A percentile compares a stretch with the other conserved stretches of the same genome.
These are phyloP conservation scores for Scutellaria galericulata DNA, from an alignment of 257 asterid species.

Conservation along the genomic window DNA sequence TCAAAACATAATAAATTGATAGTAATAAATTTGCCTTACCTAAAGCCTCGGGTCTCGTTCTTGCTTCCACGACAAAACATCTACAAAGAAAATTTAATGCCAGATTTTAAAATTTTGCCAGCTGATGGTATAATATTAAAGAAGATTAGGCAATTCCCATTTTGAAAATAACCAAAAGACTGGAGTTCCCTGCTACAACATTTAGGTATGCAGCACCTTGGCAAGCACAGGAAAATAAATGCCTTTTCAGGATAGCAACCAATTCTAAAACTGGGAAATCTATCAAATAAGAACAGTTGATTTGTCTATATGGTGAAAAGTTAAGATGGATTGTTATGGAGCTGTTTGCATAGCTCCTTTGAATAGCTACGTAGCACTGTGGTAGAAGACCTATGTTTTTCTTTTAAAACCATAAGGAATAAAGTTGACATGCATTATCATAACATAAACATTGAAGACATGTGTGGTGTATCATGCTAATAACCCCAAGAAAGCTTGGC, in stretches of 20 bases:
- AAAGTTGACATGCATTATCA: background rate
- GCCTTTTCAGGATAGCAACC: background rate
- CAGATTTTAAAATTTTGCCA: slow-evolving; percentile 12
- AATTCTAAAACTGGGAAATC: background rate
- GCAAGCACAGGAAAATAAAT: slow-evolving; percentile 8
- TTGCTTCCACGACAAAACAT: slow-evolving; percentile 97
- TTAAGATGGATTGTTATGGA: slow-evolving; percentile 2
- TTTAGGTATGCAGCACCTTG: slow-evolving; percentile 1
- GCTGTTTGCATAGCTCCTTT: background rate
- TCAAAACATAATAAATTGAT: slow-evolving; percentile 15
- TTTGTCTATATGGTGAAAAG: background rate
- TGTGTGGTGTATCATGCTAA: background rate
- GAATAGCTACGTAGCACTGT: background rate
- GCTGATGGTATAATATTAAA: background rate
- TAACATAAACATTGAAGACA: background rate
- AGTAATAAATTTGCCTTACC: slow-evolving; percentile 51
- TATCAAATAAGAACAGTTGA: background rate
- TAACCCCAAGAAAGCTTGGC: background rate
- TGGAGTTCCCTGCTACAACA: background rate
- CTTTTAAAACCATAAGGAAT: slow-evolving; percentile 1
- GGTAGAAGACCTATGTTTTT: background rate
- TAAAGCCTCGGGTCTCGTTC: slow-evolving; percentile 88
- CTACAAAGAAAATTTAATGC: slow-evolving; percentile 45
- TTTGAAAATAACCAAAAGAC: slow-evolving; percentile 15
- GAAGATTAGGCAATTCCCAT: background rate